Evolutionary conservation across 129 eudicot genomes (phyloP).

Genomic region (Silybum marianum): DNA sequence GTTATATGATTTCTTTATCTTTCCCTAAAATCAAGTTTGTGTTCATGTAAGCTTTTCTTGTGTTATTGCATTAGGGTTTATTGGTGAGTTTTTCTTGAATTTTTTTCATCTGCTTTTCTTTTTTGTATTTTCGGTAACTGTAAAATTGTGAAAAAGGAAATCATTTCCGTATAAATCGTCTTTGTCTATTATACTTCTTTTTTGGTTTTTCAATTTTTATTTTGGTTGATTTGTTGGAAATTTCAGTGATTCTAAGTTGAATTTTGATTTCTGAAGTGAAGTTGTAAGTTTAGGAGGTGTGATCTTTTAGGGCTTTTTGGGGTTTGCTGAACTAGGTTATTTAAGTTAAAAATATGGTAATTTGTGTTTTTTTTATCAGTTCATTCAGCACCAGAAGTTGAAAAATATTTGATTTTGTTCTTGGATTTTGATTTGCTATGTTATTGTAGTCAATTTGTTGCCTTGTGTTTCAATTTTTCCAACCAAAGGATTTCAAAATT

Average conservation of each 20-base stretch:
- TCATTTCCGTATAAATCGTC: conserved; percentile 16
- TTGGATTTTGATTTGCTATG: neutral
- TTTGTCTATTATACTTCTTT: conserved; percentile 26
- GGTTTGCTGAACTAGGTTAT: conserved; percentile 22
- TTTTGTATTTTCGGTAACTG: conserved; percentile 22
- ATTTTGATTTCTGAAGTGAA: conserved; percentile 23
- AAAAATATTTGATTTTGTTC: conserved; percentile 8
- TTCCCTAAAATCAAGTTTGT: too few relatives aligned
- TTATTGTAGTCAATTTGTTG: conserved; percentile 11
- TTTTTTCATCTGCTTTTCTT: conserved; percentile 2
- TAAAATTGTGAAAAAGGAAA: conserved; percentile 26
- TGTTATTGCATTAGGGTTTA: too few relatives aligned
- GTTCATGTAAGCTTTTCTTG: too few relatives aligned
- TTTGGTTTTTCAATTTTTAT: neutral
- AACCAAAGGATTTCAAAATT: neutral
- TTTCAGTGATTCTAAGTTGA: conserved; percentile 8
- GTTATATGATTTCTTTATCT: too few relatives aligned
- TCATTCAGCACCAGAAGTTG: conserved; percentile 12
- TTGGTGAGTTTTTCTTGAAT: conserved; percentile 41
- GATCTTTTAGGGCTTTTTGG: conserved; percentile 23
- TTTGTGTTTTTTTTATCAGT: conserved; percentile 4
- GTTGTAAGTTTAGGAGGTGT: neutral
- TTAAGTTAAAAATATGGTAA: conserved; percentile 11
- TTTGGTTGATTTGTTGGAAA: conserved; percentile 30
- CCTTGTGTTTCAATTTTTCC: neutral